These are phyloP conservation scores for Solanum etuberosum DNA, from an alignment of 257 asterid genomes.

Conservation along the genomic window DNA sequence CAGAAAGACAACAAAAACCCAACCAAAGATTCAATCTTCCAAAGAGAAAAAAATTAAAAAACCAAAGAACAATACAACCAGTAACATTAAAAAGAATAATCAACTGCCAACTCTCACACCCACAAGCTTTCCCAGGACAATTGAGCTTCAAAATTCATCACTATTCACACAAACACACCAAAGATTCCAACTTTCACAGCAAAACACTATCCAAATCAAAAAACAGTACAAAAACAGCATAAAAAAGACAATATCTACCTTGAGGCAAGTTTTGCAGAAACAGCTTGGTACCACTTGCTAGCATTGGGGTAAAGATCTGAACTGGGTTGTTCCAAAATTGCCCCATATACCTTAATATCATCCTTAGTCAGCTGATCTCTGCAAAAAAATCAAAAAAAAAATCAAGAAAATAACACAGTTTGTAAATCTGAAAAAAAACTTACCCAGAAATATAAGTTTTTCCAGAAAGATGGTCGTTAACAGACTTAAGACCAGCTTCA, in stretches of 20 bases:
- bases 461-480: slow-evolving; percentile 54
- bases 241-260: slow-evolving; percentile 29
- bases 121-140: background rate
- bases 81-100: background rate
- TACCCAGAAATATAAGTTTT: slow-evolving; percentile 73
- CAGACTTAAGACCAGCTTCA: slow-evolving; percentile 70
- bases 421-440: background rate
- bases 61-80: background rate
- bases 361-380: slow-evolving; percentile 61
- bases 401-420: background rate
- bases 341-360: slow-evolving; percentile 64
- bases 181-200: background rate
- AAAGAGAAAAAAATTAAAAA: background rate
- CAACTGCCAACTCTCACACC: background rate
- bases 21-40: background rate
- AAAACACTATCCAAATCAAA: too few relatives aligned
- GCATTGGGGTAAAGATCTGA: slow-evolving; percentile 64
- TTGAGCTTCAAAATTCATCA: background rate
- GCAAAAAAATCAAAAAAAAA: background rate
- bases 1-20: background rate
- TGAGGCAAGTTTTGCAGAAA: slow-evolving; percentile 44
- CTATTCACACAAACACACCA: background rate
- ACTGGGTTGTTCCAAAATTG: slow-evolving; percentile 43
- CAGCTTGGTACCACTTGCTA: slow-evolving; percentile 63
- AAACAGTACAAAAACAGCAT: background rate